Evolutionary conservation across 2,329 filamentous ascomycete species (phyloP).

Genomic region (Podosphaera fusca): DNA sequence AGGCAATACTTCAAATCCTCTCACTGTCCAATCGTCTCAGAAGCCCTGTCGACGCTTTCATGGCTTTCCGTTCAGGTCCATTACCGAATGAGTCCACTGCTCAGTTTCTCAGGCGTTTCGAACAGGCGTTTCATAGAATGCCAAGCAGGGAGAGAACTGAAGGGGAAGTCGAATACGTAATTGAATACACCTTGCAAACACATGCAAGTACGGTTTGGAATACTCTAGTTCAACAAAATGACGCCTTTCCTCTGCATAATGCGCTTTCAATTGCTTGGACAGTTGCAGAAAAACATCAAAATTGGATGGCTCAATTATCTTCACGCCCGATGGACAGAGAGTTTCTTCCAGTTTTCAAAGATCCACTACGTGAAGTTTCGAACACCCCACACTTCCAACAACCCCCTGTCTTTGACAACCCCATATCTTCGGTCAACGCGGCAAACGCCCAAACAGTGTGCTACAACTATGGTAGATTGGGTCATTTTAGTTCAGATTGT

Average conservation of each 20-base stretch:
- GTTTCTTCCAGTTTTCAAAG: not conserved
- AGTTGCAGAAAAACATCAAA: not conserved
- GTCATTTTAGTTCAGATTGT: not conserved
- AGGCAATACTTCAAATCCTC: not conserved
- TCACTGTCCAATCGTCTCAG: not conserved
- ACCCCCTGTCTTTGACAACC: not conserved
- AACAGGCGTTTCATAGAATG: not conserved
- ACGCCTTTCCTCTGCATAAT: not conserved
- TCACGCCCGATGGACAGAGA: not conserved
- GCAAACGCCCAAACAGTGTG: not conserved
- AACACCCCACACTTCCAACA: not conserved
- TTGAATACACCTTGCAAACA: constrained; percentile 1
- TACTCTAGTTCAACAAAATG: not conserved
- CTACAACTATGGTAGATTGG: not conserved
- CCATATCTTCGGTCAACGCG: not conserved
- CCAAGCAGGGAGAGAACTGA: not conserved
- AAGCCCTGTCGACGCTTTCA: not conserved
- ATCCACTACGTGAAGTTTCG: not conserved
- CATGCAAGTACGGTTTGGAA: not conserved
- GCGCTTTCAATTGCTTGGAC: not conserved
- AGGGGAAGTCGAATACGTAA: not conserved
- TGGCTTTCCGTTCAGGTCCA: not conserved
- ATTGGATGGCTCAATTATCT: not conserved
- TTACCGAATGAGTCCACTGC: not conserved
- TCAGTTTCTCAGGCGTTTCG: not conserved